Percentiles rank a stretch among this genome's conserved stretches.
Conservation (phyloP, 1,284 basidiomycete species). For the Coniferiporia weirii region DNA sequence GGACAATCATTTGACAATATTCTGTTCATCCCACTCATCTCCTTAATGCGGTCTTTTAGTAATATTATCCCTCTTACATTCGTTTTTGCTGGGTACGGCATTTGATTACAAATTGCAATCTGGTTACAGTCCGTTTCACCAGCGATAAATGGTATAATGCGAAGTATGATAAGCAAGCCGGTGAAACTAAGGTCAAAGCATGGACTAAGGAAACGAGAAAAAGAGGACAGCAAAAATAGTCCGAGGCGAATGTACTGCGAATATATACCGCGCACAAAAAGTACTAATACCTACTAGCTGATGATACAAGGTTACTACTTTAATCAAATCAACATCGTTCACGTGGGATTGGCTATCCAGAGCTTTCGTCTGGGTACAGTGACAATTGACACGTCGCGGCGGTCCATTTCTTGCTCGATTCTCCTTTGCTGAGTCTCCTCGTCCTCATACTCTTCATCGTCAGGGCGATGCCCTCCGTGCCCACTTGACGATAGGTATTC, state of each 20-base stretch:
- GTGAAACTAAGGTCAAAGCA: neutral
- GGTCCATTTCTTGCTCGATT: constrained; percentile 74
- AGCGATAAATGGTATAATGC: neutral
- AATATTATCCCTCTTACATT: neutral
- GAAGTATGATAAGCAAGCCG: neutral
- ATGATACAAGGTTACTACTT: neutral
- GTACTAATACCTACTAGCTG: neutral
- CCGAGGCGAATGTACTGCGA: neutral
- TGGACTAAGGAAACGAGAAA: neutral
- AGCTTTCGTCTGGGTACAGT: constrained; percentile 72
- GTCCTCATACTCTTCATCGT: constrained; percentile 61
- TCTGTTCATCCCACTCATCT: neutral
- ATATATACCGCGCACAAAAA: neutral
- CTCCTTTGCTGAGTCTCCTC: constrained; percentile 64
- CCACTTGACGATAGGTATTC: constrained; percentile 34
- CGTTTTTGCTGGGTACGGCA: neutral
- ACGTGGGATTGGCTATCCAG: constrained; percentile 59
- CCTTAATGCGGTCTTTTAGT: neutral
- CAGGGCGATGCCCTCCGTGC: constrained; percentile 22
- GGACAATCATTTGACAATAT: neutral
- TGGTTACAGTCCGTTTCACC: too few relatives aligned
- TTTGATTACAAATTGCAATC: too few relatives aligned
- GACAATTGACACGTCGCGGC: constrained; percentile 74
- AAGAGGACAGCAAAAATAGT: neutral
- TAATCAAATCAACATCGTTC: neutral